Evolutionary conservation across 345 rosid genomes (phyloP), one percentile per base, ranked within the genome.

Genomic region (Orychophragmus violaceus): DNA sequence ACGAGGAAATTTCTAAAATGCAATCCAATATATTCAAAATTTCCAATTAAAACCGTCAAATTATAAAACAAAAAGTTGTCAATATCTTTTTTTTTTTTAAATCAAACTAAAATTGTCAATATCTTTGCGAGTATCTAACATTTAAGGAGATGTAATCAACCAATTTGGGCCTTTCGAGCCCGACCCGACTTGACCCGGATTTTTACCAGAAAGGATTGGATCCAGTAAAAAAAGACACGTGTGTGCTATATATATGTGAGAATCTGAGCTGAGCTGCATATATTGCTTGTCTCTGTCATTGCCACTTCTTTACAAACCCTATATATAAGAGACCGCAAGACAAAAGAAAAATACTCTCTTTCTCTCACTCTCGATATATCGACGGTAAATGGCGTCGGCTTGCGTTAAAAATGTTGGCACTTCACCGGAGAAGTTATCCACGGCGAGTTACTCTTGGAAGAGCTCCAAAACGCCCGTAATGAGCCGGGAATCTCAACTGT

Each of bases 331-430:
- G 35, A 37, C 45, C 64, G 28, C 55, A n/a, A n/a, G n/a, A n/a
- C 60, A 50, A 70, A 69, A 17, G 27, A 59, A 8, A 29, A 8
- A 7, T 21, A 3, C 48, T 9, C 36, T 2, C 44, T 39, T 8
- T 39, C 45, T 39, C 45, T 39, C 45, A 1, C 45, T 36, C 42
- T 32, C 33, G 39, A 35, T 45, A 29, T 39, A 51, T 58, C 66
- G 61, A 44, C 61, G 12, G 68, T 6, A 32, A 13, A 91, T 91
- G 98, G 89, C 96, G 27, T 90, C 97, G 4, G 87, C 83, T 30
- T 87, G 95, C 71, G 91, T 86, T 13, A 90, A 85, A 82, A 85
- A 82, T 59, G 75, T 83, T 58, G 76, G 76, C 29, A 68, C 88
- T 39, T 78, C 92, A 2, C 65, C 65, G 24, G 50, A 39, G 23